A percentile compares a stretch with the other conserved stretches of the same genome.
These are phyloP conservation scores for Straminergon stramineum DNA, from an alignment of 225 moss, liverwort and hornwort species.

Conservation along the genomic window DNA sequence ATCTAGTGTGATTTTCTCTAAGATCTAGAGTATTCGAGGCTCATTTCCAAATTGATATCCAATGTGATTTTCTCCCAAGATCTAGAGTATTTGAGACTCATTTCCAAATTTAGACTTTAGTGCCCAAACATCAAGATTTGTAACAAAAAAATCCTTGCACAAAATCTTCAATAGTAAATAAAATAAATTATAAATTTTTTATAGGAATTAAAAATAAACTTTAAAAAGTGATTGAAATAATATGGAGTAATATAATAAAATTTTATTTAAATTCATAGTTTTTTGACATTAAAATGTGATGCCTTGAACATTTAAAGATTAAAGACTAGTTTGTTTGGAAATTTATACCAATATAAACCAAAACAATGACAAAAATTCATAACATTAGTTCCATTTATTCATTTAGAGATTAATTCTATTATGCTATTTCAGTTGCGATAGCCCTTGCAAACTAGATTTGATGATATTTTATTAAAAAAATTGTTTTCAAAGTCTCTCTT, in stretches of 20 bases:
- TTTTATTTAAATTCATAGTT: neutral
- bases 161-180: neutral
- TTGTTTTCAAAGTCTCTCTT: neutral
- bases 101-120: neutral
- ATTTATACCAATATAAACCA: neutral
- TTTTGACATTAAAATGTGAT: neutral
- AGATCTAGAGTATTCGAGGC: neutral
- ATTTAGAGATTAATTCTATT: too few species aligned
- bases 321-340: neutral
- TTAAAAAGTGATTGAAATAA: rapidly evolving
- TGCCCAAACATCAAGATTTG: neutral
- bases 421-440: rapidly evolving
- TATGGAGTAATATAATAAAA: rapidly evolving
- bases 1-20: neutral
- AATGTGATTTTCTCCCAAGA: neutral
- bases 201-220: rapidly evolving
- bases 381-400: neutral
- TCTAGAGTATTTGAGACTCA: neutral
- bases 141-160: neutral
- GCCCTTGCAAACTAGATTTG: neutral
- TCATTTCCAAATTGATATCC: neutral
- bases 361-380: neutral
- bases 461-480: neutral
- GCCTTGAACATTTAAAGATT: neutral
- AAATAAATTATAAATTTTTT: neutral